A percentile compares a stretch with the other conserved stretches of the same genome.
Conservation (phyloP, 1,284 basidiomycete genomes). For the Boletellus sp. region DNA sequence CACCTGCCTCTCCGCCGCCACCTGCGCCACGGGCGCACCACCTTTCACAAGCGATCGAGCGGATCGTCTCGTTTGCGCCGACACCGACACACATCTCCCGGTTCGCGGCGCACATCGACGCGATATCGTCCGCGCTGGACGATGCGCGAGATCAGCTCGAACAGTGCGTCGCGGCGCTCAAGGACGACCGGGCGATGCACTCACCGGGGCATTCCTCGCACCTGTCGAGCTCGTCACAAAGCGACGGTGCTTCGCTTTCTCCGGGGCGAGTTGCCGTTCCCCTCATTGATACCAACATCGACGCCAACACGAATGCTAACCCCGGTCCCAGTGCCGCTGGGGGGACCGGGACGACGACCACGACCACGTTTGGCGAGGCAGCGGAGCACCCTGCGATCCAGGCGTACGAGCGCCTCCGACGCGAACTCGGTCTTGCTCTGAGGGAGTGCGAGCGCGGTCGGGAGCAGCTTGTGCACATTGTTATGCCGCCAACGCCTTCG, state of each 20-base stretch:
- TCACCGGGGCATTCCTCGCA: slow-evolving; percentile 26
- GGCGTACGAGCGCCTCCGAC: slow-evolving; percentile 69
- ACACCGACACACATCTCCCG: slow-evolving; percentile 60
- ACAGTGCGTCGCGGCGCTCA: slow-evolving; percentile 54
- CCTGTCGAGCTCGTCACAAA: slow-evolving; percentile 16
- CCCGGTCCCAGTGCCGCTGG: no score
- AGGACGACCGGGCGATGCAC: slow-evolving; percentile 30
- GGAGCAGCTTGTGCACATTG: slow-evolving; percentile 54
- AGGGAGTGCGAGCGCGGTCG: slow-evolving; percentile 77
- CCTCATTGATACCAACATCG: no score
- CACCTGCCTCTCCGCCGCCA: slow-evolving; percentile 10
- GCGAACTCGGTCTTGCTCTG: slow-evolving; percentile 68
- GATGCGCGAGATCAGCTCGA: slow-evolving; percentile 65
- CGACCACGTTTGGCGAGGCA: slow-evolving; percentile 12
- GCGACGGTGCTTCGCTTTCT: not conserved
- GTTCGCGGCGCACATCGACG: slow-evolving; percentile 68
- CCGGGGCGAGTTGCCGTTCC: not conserved
- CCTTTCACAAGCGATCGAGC: slow-evolving; percentile 28
- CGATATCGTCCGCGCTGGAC: slow-evolving; percentile 59
- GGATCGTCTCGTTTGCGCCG: slow-evolving; percentile 58
- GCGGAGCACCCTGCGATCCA: slow-evolving; percentile 48
- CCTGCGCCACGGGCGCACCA: slow-evolving; percentile 1
- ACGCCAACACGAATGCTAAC: no score
- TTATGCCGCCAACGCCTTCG: slow-evolving; percentile 42
- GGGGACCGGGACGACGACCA: no score